Conservation (phyloP, 768 basidiomycete species). For the Hygrocybe punicea region DNA sequence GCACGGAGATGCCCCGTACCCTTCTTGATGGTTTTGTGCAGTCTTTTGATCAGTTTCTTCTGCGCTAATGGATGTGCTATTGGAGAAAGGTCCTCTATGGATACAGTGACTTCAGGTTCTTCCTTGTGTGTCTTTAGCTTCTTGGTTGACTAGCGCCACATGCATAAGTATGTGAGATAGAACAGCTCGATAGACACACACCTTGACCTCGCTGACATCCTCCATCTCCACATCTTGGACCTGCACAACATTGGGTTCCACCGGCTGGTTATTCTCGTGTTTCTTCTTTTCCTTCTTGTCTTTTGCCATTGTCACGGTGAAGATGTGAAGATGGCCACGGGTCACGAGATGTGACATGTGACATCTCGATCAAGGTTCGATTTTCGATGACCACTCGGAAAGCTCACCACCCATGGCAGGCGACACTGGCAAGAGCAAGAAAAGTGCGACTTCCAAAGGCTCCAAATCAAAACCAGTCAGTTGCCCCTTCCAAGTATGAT, state of each 20-base stretch:
- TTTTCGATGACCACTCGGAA: neutral
- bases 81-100: conserved; percentile 84
- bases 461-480: conserved; percentile 28
- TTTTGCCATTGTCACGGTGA: conserved; percentile 50
- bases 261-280: conserved; percentile 46
- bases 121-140: conserved; percentile 65
- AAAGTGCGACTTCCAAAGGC: conserved; percentile 14
- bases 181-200: conserved; percentile 18
- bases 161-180: conserved; percentile 11
- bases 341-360: conserved; percentile 3
- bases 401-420: conserved; percentile 22
- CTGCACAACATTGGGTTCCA: conserved; percentile 16
- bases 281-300: conserved; percentile 75
- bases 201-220: conserved; percentile 34
- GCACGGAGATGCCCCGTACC: conserved; percentile 41
- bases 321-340: neutral
- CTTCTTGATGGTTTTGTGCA: conserved; percentile 93
- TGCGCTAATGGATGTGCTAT: conserved; percentile 90
- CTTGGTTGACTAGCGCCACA: conserved; percentile 44
- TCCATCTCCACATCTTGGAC: conserved; percentile 54
- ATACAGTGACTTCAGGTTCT: conserved; percentile 61
- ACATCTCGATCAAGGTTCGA: neutral
- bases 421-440: no score
- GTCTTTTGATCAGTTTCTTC: conserved; percentile 89
- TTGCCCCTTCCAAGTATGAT: conserved; percentile 7